Conservation (phyloP, 2,329 filamentous ascomycete genomes). For the Phaeophleospora eucalypticola region DNA sequence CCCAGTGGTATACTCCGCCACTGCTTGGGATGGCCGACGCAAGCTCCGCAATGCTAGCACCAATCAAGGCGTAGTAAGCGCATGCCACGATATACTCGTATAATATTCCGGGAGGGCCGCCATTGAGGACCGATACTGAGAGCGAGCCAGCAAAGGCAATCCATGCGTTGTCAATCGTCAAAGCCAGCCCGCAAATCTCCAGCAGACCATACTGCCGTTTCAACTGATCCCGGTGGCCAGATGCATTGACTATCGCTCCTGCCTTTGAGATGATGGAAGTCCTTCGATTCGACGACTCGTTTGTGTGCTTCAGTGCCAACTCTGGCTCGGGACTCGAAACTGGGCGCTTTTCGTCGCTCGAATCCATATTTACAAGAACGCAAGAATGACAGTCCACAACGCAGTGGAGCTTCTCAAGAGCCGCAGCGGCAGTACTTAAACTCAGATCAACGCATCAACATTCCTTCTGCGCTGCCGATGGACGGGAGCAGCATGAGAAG, state of each 20-base stretch:
- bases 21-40: constrained; percentile 53
- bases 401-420: background rate
- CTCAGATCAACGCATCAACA: background rate
- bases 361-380: background rate
- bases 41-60: constrained; percentile 48
- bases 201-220: constrained; percentile 59
- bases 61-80: constrained; percentile 35
- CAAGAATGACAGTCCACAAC: background rate
- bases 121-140: constrained; percentile 47
- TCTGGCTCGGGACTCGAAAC: background rate
- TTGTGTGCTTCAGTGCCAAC: background rate
- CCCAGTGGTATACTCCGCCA: constrained; percentile 43
- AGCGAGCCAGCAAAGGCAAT: constrained; percentile 60
- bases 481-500: background rate
- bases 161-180: constrained; percentile 64
- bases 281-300: constrained; percentile 13
- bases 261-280: constrained; percentile 26
- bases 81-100: constrained; percentile 36
- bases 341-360: background rate
- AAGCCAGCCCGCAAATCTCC: constrained; percentile 53
- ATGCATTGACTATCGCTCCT: constrained; percentile 52
- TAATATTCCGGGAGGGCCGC: constrained; percentile 34
- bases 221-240: constrained; percentile 61
- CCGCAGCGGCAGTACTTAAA: background rate
- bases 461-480: background rate